Conservation (phyloP, 1,284 basidiomycete species). For the Ustilago esculenta region DNA sequence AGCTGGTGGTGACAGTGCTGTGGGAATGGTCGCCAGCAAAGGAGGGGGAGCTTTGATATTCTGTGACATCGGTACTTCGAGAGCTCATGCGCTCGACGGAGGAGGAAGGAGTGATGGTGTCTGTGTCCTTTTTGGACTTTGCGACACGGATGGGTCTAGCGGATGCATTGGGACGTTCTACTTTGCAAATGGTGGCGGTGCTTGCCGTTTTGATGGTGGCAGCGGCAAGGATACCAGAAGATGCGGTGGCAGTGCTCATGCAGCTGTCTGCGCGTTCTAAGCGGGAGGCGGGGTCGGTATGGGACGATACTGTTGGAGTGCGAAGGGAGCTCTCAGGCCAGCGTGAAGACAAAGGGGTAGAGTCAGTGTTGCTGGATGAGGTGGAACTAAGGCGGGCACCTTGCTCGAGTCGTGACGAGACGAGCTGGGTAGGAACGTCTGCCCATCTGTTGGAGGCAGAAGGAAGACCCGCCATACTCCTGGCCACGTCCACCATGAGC, state of each 20-base stretch:
- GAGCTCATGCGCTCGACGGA: conserved; percentile 19
- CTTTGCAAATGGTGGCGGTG: conserved; percentile 38
- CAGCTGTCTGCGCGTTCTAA: conserved; percentile 36
- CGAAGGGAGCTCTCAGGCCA: conserved; percentile 6
- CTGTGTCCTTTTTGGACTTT: conserved; percentile 15
- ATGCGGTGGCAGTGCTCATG: conserved; percentile 26
- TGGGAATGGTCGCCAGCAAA: conserved; percentile 11
- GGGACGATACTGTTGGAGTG: background rate
- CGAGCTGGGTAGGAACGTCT: conserved; percentile 31
- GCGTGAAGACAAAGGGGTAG: conserved; percentile 10
- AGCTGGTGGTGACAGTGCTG: conserved; percentile 23
- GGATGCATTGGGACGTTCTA: conserved; percentile 14
- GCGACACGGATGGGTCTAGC: conserved; percentile 31
- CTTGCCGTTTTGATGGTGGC: conserved; percentile 43
- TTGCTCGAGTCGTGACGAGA: conserved; percentile 37
- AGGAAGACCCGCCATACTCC: conserved; percentile 21
- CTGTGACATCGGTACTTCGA: conserved; percentile 13
- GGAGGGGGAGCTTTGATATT: conserved; percentile 14
- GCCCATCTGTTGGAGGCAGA: conserved; percentile 17
- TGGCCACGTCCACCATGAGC: conserved; percentile 21
- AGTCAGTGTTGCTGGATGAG: conserved; percentile 24
- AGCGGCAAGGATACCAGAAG: conserved; percentile 16
- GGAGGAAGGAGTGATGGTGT: conserved; percentile 23
- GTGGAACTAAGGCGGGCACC: conserved; percentile 22
- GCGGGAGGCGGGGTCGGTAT: background rate